phyloP scores from a whole-genome alignment of 2,329 filamentous ascomycete species.

The Xenoacremonium recifei region DNA sequence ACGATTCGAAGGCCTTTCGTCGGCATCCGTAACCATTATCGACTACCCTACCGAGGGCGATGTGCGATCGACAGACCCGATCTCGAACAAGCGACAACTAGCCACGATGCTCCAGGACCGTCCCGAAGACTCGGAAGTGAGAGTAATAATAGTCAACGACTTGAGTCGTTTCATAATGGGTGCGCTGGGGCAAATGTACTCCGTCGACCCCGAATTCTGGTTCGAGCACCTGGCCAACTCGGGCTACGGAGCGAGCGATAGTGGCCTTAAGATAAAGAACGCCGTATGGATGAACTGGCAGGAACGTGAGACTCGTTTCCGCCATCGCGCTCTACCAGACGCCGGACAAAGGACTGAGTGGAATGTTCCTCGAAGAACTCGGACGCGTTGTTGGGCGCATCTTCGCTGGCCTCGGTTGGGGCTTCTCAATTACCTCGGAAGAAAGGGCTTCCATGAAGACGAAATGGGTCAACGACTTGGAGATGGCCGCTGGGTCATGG shows the following conservation, averaged over 20 bases:
- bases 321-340: slow-evolving; percentile 20
- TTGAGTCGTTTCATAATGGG: slow-evolving; percentile 31
- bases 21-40: slow-evolving; percentile 16
- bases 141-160: slow-evolving; percentile 26
- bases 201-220: slow-evolving; percentile 29
- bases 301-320: slow-evolving; percentile 24
- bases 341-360: slow-evolving; percentile 22
- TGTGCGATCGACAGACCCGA: slow-evolving; percentile 2
- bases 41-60: slow-evolving; percentile 18
- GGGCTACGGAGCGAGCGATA: slow-evolving; percentile 26
- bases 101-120: slow-evolving; percentile 14
- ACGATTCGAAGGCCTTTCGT: slow-evolving; percentile 18
- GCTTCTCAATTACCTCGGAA: slow-evolving; percentile 21
- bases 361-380: slow-evolving; percentile 17
- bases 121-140: slow-evolving; percentile 11
- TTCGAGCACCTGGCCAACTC: slow-evolving; percentile 27
- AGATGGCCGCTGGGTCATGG: slow-evolving; percentile 22
- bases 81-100: slow-evolving; percentile 12
- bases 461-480: slow-evolving; percentile 21
- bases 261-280: slow-evolving; percentile 27
- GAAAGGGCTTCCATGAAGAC: slow-evolving; percentile 23
- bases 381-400: slow-evolving; percentile 17
- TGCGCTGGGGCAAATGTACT: slow-evolving; percentile 24
- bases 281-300: slow-evolving; percentile 29
- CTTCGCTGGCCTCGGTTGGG: slow-evolving; percentile 20